A percentile compares a stretch with the other conserved stretches of the same genome.
These are phyloP conservation scores for Allomyces javanicus DNA, from an alignment of 192 early-diverging fungal species.

Conservation along the genomic window DNA sequence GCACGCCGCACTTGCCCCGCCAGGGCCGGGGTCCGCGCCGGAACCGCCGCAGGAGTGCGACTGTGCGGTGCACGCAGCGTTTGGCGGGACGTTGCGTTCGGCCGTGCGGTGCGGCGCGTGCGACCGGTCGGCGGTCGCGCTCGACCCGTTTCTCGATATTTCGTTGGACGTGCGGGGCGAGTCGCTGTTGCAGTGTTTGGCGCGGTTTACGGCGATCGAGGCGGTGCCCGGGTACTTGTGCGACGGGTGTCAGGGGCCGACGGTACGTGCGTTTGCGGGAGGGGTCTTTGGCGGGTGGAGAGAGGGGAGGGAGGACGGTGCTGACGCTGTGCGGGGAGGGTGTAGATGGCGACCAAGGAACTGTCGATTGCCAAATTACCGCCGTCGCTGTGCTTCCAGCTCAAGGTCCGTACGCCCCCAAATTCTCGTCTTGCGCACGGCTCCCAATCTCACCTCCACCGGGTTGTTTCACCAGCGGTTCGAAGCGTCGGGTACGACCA, in stretches of 20 bases:
- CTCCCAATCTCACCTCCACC: background rate
- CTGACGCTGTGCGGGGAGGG: background rate
- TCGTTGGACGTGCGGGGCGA: conserved; percentile 55
- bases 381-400: conserved; percentile 72
- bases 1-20: conserved; percentile 36
- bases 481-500: conserved; percentile 40
- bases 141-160: conserved; percentile 81
- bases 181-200: background rate
- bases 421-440: background rate
- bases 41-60: conserved; percentile 24
- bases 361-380: conserved; percentile 67
- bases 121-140: conserved; percentile 28
- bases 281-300: no score
- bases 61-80: conserved; percentile 78
- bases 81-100: conserved; percentile 33
- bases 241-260: no score
- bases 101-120: conserved; percentile 44
- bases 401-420: conserved; percentile 37
- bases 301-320: background rate
- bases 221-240: no score
- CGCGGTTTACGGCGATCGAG: background rate
- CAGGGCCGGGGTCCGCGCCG: conserved; percentile 8
- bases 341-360: conserved; percentile 54
- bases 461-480: conserved; percentile 40
- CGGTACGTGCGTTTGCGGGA: no score